Percentiles rank a stretch among this genome's conserved stretches.
phyloP scores from a whole-genome alignment of 75 land plant species.

The Selaginella moellendorffii region DNA sequence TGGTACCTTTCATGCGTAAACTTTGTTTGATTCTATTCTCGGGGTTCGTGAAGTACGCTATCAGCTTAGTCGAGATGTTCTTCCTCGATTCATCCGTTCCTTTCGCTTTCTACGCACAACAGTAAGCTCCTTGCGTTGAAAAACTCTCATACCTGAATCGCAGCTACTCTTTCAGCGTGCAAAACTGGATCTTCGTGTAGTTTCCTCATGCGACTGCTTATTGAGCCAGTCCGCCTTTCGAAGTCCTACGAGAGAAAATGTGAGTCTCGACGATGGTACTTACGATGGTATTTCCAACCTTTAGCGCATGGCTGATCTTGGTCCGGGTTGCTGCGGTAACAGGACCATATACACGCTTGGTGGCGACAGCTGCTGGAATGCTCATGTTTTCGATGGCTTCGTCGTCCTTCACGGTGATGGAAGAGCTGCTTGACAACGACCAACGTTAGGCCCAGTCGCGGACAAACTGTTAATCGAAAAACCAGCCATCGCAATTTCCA shows the following conservation, averaged over 20 bases:
- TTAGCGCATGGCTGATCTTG: slow-evolving; percentile 68
- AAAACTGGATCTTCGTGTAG: slow-evolving; percentile 65
- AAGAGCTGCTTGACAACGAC: neutral
- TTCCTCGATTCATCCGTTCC: slow-evolving; percentile 61
- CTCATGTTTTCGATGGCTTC: slow-evolving; percentile 69
- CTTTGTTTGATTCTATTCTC: slow-evolving; percentile 71
- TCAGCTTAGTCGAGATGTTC: slow-evolving; percentile 51
- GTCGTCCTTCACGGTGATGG: slow-evolving; percentile 54
- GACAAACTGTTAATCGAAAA: too few species aligned
- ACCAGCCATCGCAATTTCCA: too few species aligned
- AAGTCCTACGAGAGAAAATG: slow-evolving; percentile 71
- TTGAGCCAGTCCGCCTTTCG: slow-evolving; percentile 84
- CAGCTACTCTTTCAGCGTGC: slow-evolving; percentile 70
- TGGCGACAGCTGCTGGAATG: slow-evolving; percentile 33
- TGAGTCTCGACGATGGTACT: too few species aligned
- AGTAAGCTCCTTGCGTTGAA: neutral
- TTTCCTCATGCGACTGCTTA: slow-evolving; percentile 78
- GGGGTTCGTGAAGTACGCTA: slow-evolving; percentile 62
- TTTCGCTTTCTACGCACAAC: slow-evolving; percentile 64
- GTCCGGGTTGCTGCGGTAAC: slow-evolving; percentile 49
- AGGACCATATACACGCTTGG: slow-evolving; percentile 61
- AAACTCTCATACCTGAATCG: slow-evolving; percentile 55
- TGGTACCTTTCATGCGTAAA: slow-evolving; percentile 69
- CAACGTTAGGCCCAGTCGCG: too few species aligned
- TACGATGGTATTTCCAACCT: too few species aligned